These are phyloP conservation scores for Coniella vitis DNA, from an alignment of 2,329 filamentous ascomycete genomes.

Conservation along the genomic window DNA sequence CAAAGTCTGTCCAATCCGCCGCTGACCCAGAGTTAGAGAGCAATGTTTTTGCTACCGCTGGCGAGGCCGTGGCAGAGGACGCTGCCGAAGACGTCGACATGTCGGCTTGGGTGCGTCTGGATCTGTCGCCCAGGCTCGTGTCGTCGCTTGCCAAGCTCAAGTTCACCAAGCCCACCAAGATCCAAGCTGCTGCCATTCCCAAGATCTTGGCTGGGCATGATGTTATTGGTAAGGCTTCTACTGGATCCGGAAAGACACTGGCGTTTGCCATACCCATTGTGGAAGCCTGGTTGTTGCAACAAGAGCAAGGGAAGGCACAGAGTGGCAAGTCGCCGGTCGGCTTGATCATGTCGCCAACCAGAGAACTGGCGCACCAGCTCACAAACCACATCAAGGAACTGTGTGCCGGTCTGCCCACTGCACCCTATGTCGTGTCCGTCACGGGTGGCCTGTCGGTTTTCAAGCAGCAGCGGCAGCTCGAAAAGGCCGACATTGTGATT, in stretches of 20 bases:
- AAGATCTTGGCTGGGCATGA: conserved; percentile 77
- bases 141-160: conserved; percentile 71
- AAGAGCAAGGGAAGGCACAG: conserved; percentile 29
- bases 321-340: conserved; percentile 53
- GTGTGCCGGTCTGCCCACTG: conserved; percentile 52
- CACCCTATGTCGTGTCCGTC: conserved; percentile 74
- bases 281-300: conserved; percentile 62
- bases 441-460: conserved; percentile 91
- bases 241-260: conserved; percentile 92
- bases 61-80: conserved; percentile 39
- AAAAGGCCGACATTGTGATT: conserved; percentile 84
- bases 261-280: conserved; percentile 92
- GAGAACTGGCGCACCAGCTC: conserved; percentile 91
- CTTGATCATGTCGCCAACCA: conserved; percentile 80
- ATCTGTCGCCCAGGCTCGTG: conserved; percentile 65
- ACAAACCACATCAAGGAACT: conserved; percentile 73
- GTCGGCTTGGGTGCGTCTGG: conserved; percentile 69
- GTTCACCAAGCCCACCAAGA: conserved; percentile 73
- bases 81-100: conserved; percentile 59
- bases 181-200: conserved; percentile 76
- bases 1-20: conserved; percentile 23
- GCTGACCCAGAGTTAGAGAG: conserved; percentile 35
- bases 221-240: conserved; percentile 91
- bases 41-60: conserved; percentile 50
- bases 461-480: conserved; percentile 83